Base-by-base conservation (phyloP, 805 yeast species). In the Candida palmyrensis region DNA sequence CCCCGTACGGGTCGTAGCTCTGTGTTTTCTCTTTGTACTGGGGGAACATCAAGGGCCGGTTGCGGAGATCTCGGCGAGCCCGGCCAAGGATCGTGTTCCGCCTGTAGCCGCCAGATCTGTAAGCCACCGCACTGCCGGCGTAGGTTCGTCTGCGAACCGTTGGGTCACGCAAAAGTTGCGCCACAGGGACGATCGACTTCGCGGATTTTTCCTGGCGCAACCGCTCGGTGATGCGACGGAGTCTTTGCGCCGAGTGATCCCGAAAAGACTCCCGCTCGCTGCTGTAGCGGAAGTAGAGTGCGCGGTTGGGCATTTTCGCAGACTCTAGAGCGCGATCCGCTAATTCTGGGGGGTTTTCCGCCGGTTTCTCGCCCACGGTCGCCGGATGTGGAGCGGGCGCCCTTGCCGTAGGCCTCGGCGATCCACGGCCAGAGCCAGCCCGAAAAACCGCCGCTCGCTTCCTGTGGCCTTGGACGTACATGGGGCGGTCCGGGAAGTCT, bases 401-500 rank as follows among this genome's bases (percentile, higher is more conserved):
- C 17, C 24, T 33, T 3, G 30, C 21, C 3, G 27, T 25, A 16
- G 9, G 27, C 27, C 7, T 14, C 27, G 27, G 16, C 27, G 27
- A 11, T n/a, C 11, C 11, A 9, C n/a, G n/a, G 7, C 12, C 27
- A 16, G 9, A 8, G 11, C 9, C 9, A 14, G 9, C 7, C 27
- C 9, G 16, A 9, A 25, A 9, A 13, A 25, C 11, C 12, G 19
- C n/a, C 11, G n/a, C 9, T 15, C 25, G 7, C 23, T 10, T 13
- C 26, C 24, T 11, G 8, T 6, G 27, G 25, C 18, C n/a, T 22
- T 23, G 26, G 17, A 25, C 15, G 25, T 26, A 20, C 6, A 32
- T 23, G 14, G 77, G 75, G 22, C 77, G 47, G 30, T 63, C 65
- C 3, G 71, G 62, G 40, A 75, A 75, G 44, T 73, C 79, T 35